Evolutionary conservation across 768 basidiomycete genomes (phyloP).

Genomic region (Amanita rimosa): DNA sequence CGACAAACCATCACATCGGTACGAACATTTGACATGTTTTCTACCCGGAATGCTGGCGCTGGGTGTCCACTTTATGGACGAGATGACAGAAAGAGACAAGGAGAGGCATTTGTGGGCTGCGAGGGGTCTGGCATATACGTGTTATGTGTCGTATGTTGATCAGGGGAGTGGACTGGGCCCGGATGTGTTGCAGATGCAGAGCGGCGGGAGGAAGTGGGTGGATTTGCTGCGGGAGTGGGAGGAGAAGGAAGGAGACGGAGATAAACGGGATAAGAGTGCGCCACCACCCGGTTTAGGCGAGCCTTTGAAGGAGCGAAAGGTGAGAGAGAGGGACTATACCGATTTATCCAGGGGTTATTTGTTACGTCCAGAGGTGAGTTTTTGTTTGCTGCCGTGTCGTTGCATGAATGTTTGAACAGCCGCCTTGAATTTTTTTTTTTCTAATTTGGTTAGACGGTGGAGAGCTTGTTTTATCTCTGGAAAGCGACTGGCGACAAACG

Average conservation of each 20-base stretch:
- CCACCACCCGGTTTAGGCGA: slow-evolving; percentile 38
- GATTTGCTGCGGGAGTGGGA: slow-evolving; percentile 36
- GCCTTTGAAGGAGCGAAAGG: slow-evolving; percentile 9
- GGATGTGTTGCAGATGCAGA: slow-evolving; percentile 35
- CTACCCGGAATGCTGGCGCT: slow-evolving; percentile 55
- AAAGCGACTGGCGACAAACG: slow-evolving; percentile 48
- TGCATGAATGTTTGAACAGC: too few species aligned
- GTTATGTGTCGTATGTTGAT: slow-evolving; percentile 59
- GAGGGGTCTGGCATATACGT: slow-evolving; percentile 57
- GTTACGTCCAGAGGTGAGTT: slow-evolving; percentile 56
- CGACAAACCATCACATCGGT: slow-evolving; percentile 26
- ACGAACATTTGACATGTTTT: slow-evolving; percentile 66
- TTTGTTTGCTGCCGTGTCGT: too few species aligned
- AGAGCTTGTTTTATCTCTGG: slow-evolving; percentile 63
- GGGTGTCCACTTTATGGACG: slow-evolving; percentile 37
- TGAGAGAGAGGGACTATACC: slow-evolving; percentile 38
- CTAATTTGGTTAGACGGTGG: slow-evolving; percentile 40
- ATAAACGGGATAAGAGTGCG: slow-evolving; percentile 22
- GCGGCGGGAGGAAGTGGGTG: slow-evolving; percentile 30
- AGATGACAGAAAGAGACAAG: slow-evolving; percentile 18
- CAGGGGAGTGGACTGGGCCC: slow-evolving; percentile 54
- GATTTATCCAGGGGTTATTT: slow-evolving; percentile 31
- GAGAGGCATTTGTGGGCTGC: slow-evolving; percentile 61
- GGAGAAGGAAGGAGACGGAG: slow-evolving; percentile 19
- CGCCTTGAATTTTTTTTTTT: too few species aligned